A percentile compares a stretch with the other conserved stretches of the same genome.
Evolutionary conservation across 1,139 yeast genomes (phyloP).

Genomic region (Pneumocystis wakefieldiae): DNA sequence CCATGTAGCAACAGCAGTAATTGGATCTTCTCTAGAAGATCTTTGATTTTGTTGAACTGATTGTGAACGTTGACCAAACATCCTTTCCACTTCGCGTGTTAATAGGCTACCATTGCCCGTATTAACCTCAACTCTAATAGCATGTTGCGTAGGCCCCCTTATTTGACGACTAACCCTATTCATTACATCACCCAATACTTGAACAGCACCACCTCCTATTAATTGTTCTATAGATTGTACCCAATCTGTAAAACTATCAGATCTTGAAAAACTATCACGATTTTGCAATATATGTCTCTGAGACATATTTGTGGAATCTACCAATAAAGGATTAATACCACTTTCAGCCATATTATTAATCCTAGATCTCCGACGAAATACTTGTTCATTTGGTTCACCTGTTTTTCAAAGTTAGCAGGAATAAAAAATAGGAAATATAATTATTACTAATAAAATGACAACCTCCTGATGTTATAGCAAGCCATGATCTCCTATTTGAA

Average conservation of each 20-base stretch:
- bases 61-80: conserved; percentile 7
- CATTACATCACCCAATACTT: conserved; percentile 11
- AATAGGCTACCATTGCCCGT: conserved; percentile 1
- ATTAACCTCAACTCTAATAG: conserved; percentile 10
- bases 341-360: background rate
- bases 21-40: conserved; percentile 15
- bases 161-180: conserved; percentile 4
- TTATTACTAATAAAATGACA: background rate
- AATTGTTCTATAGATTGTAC: conserved; percentile 11
- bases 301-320: background rate
- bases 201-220: conserved; percentile 13
- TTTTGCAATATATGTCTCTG: background rate
- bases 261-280: background rate
- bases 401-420: background rate
- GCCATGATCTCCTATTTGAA: conserved; percentile 1
- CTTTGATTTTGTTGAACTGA: background rate
- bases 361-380: background rate
- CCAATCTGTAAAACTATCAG: conserved; percentile 10
- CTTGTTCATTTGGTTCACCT: background rate
- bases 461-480: background rate
- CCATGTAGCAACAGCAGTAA: conserved; percentile 15
- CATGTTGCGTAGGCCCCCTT: background rate
- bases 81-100: conserved; percentile 12
- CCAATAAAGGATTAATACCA: background rate
- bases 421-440: background rate